Evolutionary conservation across 2,329 filamentous ascomycete species (phyloP).

Genomic region (Cladophialophora exuberans): DNA sequence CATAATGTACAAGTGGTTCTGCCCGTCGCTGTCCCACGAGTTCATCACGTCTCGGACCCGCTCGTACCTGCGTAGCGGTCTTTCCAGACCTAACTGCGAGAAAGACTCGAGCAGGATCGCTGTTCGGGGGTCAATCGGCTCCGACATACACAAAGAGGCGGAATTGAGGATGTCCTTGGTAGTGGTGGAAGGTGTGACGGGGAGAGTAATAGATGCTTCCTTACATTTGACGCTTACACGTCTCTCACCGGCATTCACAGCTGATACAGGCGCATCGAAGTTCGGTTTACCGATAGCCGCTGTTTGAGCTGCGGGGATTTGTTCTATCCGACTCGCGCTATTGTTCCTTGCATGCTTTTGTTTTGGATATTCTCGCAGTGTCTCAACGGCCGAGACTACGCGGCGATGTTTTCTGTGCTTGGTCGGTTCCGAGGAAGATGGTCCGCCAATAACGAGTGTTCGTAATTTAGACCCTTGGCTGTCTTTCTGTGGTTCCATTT

Average conservation of each 20-base stretch:
- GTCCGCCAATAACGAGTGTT: slow-evolving; percentile 20
- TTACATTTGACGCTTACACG: slow-evolving; percentile 74
- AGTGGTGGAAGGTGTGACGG: slow-evolving; percentile 74
- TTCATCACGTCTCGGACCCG: slow-evolving; percentile 85
- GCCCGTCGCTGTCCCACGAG: slow-evolving; percentile 82
- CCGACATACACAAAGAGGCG: slow-evolving; percentile 65
- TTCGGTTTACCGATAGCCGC: slow-evolving; percentile 24
- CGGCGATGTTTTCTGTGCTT: slow-evolving; percentile 10
- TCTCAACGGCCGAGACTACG: slow-evolving; percentile 11
- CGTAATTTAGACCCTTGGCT: slow-evolving; percentile 17
- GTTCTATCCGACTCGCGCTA: slow-evolving; percentile 10
- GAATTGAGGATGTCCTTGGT: slow-evolving; percentile 72
- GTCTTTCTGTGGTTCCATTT: neutral
- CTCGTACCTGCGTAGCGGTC: slow-evolving; percentile 83
- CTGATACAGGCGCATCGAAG: slow-evolving; percentile 76
- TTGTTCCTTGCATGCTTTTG: slow-evolving; percentile 6
- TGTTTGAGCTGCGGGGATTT: slow-evolving; percentile 6
- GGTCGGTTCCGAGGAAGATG: neutral
- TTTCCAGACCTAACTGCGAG: slow-evolving; percentile 73
- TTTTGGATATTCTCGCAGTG: neutral
- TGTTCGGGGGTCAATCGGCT: slow-evolving; percentile 64
- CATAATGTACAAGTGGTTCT: slow-evolving; percentile 73
- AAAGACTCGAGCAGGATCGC: slow-evolving; percentile 81
- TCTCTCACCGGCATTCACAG: slow-evolving; percentile 77
- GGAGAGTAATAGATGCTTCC: slow-evolving; percentile 69